Conservation (phyloP, 129 eudicot species). For the Lactuca saligna region DNA sequence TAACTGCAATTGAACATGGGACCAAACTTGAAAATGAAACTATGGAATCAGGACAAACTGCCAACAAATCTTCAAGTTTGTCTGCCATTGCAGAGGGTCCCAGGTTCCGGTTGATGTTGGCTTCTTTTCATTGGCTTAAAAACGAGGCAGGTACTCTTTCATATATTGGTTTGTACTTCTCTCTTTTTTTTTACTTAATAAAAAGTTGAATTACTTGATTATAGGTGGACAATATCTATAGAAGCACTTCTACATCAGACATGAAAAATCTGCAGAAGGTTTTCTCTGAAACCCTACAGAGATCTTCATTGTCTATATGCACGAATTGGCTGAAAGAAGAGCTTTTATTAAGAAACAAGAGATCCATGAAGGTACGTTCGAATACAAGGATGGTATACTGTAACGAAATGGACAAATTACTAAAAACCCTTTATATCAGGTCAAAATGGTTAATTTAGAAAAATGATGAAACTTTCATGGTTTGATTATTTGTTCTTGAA, state of each 20-base stretch:
- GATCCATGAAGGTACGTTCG: constrained; percentile 57
- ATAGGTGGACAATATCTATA: constrained; percentile 62
- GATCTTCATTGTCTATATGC: constrained; percentile 62
- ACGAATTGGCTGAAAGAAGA: constrained; percentile 78
- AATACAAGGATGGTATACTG: constrained; percentile 7
- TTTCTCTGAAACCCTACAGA: constrained; percentile 55
- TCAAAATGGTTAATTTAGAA: no score
- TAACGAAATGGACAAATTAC: no score
- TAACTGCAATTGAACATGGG: constrained; percentile 49
- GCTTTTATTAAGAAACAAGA: constrained; percentile 46
- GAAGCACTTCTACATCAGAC: constrained; percentile 35
- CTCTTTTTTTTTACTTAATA: background rate
- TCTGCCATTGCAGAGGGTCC: constrained; percentile 80
- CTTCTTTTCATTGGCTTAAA: constrained; percentile 72
- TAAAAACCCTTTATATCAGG: no score
- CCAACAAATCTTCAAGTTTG: constrained; percentile 63
- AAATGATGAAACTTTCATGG: background rate
- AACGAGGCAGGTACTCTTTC: constrained; percentile 61
- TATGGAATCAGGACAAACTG: constrained; percentile 32
- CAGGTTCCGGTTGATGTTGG: constrained; percentile 73
- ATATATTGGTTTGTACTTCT: background rate
- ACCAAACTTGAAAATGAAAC: constrained; percentile 29
- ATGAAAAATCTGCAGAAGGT: constrained; percentile 38
- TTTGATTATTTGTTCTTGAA: constrained; percentile 4
- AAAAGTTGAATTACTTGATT: constrained; percentile 22